Conservation (phyloP, 345 rosid species). For the Lepidium aucheri region DNA sequence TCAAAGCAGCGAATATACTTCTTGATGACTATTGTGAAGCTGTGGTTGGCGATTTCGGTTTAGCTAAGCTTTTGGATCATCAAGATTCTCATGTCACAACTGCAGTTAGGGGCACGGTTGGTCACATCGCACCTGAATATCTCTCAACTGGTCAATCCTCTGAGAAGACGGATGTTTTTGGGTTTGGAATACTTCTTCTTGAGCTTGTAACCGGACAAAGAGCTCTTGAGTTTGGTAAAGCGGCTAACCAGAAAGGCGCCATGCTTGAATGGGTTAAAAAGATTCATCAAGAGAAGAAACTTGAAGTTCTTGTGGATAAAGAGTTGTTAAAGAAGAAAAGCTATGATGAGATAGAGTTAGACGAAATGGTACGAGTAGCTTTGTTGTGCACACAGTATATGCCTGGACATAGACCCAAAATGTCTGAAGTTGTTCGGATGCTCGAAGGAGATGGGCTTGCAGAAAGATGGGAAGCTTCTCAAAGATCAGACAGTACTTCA, state of each 20-base stretch:
- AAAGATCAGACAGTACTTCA: constrained; percentile 54
- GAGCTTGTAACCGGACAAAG: constrained; percentile 33
- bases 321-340: constrained; percentile 49
- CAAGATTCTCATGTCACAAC: constrained; percentile 35
- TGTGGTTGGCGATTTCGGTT: constrained; percentile 34
- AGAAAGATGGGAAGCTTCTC: constrained; percentile 99
- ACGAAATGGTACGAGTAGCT: constrained; percentile 91
- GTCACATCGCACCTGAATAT: constrained; percentile 39
- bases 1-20: constrained; percentile 35
- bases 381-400: constrained; percentile 81
- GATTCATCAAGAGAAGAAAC: constrained; percentile 87
- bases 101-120: constrained; percentile 33
- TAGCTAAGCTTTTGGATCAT: constrained; percentile 32
- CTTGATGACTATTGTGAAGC: constrained; percentile 34
- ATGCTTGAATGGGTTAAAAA: constrained; percentile 59
- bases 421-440: constrained; percentile 97
- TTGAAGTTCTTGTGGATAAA: constrained; percentile 81
- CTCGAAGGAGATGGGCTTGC: constrained; percentile 98
- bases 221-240: constrained; percentile 33
- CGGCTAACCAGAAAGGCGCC: constrained; percentile 29
- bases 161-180: constrained; percentile 35
- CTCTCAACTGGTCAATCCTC: constrained; percentile 36
- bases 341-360: constrained; percentile 86
- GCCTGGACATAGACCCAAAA: constrained; percentile 86
- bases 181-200: constrained; percentile 34